These are phyloP conservation scores for Spergularia azorica DNA, from an alignment of 179 eudicot species.

Conservation along the genomic window DNA sequence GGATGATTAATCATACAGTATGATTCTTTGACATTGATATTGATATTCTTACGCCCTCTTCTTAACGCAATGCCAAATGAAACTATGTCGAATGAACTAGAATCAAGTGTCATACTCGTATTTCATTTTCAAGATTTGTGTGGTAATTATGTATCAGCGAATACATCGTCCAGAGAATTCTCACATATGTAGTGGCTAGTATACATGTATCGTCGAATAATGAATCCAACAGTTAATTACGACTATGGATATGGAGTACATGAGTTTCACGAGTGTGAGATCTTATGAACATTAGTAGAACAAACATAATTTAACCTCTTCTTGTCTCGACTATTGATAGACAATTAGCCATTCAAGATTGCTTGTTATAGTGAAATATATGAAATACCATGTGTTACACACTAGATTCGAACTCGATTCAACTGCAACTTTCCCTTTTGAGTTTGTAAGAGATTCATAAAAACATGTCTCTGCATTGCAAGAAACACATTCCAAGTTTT, in stretches of 20 bases:
- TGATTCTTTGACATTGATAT: conserved; percentile 12
- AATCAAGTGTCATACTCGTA: neutral
- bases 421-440: neutral
- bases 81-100: conserved; percentile 2
- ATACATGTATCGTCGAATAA: too few relatives aligned
- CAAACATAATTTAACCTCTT: too few relatives aligned
- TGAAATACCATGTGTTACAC: neutral
- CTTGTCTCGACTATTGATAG: too few relatives aligned
- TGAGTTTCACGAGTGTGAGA: too few relatives aligned
- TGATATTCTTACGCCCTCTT: neutral
- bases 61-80: neutral
- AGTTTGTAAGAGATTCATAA: neutral
- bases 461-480: neutral
- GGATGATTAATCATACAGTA: neutral
- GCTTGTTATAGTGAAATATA: neutral
- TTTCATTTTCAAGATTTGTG: too few relatives aligned
- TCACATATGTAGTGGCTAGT: too few relatives aligned
- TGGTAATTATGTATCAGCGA: too few relatives aligned
- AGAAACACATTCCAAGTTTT: neutral
- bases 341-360: neutral
- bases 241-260: too few relatives aligned
- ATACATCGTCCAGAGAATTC: too few relatives aligned
- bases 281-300: too few relatives aligned
- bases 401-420: neutral
- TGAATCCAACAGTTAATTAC: too few relatives aligned